These are phyloP conservation scores for Ganoderma resinaceum DNA, from an alignment of 1,284 basidiomycete species.

Conservation along the genomic window DNA sequence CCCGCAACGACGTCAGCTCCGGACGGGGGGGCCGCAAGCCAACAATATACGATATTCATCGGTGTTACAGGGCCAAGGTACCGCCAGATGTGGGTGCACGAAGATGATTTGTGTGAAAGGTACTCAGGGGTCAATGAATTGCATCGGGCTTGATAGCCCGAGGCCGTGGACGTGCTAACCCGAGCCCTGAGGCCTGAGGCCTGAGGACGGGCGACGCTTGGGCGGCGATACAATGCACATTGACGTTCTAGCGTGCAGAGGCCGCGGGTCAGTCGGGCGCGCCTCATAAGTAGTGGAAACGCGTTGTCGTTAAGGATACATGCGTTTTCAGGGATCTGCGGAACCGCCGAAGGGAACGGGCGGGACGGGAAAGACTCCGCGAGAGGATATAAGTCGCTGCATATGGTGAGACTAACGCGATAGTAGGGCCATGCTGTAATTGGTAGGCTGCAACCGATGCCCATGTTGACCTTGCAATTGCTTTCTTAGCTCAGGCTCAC, in stretches of 20 bases:
- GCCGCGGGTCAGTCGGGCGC: not conserved
- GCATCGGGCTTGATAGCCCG: too few relatives aligned
- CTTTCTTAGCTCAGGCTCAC: not conserved
- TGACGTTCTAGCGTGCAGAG: not conserved
- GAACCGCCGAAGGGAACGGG: not conserved
- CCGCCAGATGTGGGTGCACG: not conserved
- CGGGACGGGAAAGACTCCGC: not conserved
- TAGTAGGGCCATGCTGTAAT: not conserved
- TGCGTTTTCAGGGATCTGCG: slow-evolving; percentile 1
- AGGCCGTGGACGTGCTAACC: too few relatives aligned
- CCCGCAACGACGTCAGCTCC: not conserved
- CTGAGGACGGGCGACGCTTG: not conserved
- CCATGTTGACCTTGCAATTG: not conserved
- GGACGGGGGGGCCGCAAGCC: not conserved
- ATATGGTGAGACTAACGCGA: not conserved
- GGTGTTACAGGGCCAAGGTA: not conserved
- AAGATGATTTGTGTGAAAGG: not conserved
- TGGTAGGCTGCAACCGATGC: not conserved
- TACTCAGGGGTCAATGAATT: not conserved
- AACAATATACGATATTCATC: not conserved
- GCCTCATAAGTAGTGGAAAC: not conserved
- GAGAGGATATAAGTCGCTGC: not conserved
- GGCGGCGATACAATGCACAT: not conserved
- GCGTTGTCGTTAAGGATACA: not conserved
- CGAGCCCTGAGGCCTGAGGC: too few relatives aligned